phyloP scores from a whole-genome alignment of 2,329 filamentous ascomycete genomes.

The Trichoderma sp. region DNA sequence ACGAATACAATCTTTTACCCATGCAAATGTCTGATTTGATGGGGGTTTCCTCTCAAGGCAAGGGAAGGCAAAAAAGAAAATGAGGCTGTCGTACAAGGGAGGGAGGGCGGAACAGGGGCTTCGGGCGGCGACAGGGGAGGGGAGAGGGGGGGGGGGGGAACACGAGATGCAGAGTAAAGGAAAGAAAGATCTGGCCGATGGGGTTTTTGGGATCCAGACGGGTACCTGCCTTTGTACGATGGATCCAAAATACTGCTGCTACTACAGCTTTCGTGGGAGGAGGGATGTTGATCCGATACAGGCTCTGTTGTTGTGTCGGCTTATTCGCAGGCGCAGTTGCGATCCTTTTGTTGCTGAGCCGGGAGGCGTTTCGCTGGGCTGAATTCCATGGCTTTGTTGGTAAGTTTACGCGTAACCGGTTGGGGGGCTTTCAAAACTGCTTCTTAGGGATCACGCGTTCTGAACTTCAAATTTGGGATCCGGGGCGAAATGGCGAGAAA shows the following conservation, averaged over 20 bases:
- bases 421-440: too few relatives aligned
- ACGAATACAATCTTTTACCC: background rate
- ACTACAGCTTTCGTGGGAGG: too few relatives aligned
- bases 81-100: conserved; percentile 15
- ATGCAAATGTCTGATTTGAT: background rate
- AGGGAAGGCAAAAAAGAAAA: background rate
- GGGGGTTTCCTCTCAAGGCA: too few relatives aligned
- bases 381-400: background rate
- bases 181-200: background rate
- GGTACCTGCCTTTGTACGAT: background rate
- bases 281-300: background rate
- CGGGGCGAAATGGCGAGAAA: too few relatives aligned
- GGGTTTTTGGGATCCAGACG: background rate
- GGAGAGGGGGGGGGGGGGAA: background rate
- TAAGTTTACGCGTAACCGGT: conserved; percentile 1
- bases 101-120: conserved; percentile 8
- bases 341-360: conserved; percentile 16
- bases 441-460: too few relatives aligned
- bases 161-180: background rate
- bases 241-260: too few relatives aligned
- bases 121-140: background rate
- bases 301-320: conserved; percentile 1
- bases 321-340: background rate
- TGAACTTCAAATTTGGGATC: too few relatives aligned
- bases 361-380: conserved; percentile 16